Evolutionary conservation across 2,329 filamentous ascomycete species (phyloP).

Genomic region (Calonectria pseudoreteaudii): DNA sequence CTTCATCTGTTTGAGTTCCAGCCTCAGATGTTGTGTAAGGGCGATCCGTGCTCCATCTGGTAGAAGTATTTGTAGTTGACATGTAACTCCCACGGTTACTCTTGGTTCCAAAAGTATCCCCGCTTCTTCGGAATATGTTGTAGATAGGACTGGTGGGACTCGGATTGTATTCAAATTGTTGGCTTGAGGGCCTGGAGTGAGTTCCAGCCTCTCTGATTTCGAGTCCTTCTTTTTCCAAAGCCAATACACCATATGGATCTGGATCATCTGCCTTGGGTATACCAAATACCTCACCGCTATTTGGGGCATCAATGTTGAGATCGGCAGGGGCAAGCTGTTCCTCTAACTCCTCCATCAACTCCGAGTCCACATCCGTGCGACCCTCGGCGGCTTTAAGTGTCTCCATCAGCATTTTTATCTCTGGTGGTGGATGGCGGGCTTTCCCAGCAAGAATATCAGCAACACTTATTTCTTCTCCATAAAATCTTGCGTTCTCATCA

Average conservation of each 20-base stretch:
- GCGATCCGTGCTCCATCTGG: constrained; percentile 24
- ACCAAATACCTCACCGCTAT: constrained; percentile 46
- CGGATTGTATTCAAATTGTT: constrained; percentile 51
- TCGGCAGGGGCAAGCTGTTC: constrained; percentile 51
- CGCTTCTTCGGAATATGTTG: constrained; percentile 47
- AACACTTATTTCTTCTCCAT: constrained; percentile 67
- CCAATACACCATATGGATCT: constrained; percentile 52
- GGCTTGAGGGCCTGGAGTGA: constrained; percentile 48
- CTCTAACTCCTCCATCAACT: constrained; percentile 49
- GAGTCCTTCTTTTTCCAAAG: constrained; percentile 50
- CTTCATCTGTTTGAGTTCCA: constrained; percentile 43
- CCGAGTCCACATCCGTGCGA: constrained; percentile 46
- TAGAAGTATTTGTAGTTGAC: constrained; percentile 29
- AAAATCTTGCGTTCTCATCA: constrained; percentile 88
- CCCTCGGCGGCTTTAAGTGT: constrained; percentile 50
- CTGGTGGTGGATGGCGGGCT: constrained; percentile 43
- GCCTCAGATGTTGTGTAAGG: constrained; percentile 39
- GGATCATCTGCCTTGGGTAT: constrained; percentile 52
- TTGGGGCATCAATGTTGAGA: constrained; percentile 46
- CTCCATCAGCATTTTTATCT: constrained; percentile 48
- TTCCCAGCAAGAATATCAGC: constrained; percentile 60
- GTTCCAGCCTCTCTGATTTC: constrained; percentile 52
- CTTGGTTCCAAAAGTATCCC: constrained; percentile 31
- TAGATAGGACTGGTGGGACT: constrained; percentile 52
- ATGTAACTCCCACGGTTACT: constrained; percentile 37